phyloP scores from a whole-genome alignment of 2,329 filamentous ascomycete species.

The Seiridium unicorne region DNA sequence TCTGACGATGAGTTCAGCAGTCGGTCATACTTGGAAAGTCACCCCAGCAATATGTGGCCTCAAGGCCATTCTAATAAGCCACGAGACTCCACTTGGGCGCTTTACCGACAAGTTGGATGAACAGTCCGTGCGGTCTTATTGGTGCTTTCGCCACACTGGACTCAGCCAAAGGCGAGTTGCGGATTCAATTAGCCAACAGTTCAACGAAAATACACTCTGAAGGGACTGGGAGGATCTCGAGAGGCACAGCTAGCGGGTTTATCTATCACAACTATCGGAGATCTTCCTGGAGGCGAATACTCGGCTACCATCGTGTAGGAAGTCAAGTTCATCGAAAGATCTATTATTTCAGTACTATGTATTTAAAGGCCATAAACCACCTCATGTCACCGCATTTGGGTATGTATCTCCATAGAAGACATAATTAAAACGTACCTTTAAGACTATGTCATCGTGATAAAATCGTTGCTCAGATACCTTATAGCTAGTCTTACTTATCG shows the following conservation, averaged over 20 bases:
- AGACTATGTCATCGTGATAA: background rate
- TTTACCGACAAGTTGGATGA: background rate
- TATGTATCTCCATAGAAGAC: background rate
- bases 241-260: background rate
- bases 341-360: no score
- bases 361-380: no score
- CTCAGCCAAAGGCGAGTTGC: background rate
- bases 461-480: no score
- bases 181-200: background rate
- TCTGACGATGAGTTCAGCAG: slow-evolving; percentile 33
- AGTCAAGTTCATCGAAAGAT: background rate
- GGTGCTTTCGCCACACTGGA: background rate
- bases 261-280: background rate
- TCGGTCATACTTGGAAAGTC: slow-evolving; percentile 30
- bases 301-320: background rate
- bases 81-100: background rate
- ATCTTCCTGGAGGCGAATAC: background rate
- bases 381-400: background rate
- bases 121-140: background rate
- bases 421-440: background rate
- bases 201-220: background rate
- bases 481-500: no score
- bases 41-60: background rate
- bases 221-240: background rate
- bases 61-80: background rate